Conservation (phyloP, 495 filamentous ascomycete genomes). For the Penicillium atrosanguineum region DNA sequence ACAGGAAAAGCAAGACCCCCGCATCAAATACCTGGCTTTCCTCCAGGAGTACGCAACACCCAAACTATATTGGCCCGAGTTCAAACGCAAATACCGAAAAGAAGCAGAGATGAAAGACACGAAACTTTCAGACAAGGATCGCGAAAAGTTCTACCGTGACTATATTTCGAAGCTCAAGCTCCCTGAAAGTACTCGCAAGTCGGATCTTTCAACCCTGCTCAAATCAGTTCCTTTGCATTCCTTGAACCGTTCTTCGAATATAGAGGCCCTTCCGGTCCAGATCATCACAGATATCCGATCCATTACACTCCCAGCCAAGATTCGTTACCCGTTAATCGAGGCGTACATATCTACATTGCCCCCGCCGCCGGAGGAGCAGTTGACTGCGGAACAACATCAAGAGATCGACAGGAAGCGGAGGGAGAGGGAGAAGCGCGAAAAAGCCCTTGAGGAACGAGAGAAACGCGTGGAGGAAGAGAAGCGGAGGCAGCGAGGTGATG, state of each 20-base stretch:
- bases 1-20: conserved; percentile 80
- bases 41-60: conserved; percentile 76
- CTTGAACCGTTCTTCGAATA: conserved; percentile 64
- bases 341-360: conserved; percentile 72
- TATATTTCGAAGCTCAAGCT: conserved; percentile 77
- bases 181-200: conserved; percentile 69
- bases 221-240: conserved; percentile 61
- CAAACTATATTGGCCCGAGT: conserved; percentile 96
- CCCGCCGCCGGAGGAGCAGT: conserved; percentile 57
- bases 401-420: conserved; percentile 58
- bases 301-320: conserved; percentile 67
- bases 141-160: conserved; percentile 89
- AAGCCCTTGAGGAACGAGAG: conserved; percentile 72
- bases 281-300: conserved; percentile 77
- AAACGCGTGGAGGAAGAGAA: conserved; percentile 73
- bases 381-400: conserved; percentile 56
- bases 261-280: conserved; percentile 62
- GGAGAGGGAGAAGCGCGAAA: conserved; percentile 67
- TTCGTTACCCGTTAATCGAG: conserved; percentile 71
- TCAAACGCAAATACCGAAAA: conserved; percentile 84
- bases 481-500: conserved; percentile 59
- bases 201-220: conserved; percentile 75
- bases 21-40: conserved; percentile 79
- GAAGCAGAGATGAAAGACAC: conserved; percentile 76
- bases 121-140: conserved; percentile 77